phyloP scores from a whole-genome alignment of 2,329 filamentous ascomycete genomes.

The Aspergillus pseudotamarii region DNA sequence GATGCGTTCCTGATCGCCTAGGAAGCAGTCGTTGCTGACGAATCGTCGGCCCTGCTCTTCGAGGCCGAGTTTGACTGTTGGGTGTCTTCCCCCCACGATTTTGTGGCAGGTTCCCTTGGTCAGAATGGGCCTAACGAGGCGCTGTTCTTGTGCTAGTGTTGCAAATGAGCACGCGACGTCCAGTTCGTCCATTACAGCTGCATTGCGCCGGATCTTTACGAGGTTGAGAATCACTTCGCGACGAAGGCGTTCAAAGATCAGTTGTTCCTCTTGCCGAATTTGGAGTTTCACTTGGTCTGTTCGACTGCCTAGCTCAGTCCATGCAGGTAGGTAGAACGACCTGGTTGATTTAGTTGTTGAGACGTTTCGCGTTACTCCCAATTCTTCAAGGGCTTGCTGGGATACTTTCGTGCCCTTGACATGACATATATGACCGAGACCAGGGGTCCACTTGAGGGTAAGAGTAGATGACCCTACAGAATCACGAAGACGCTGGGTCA shows the following conservation, averaged over 20 bases:
- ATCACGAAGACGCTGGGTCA: conserved; percentile 65
- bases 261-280: conserved; percentile 82
- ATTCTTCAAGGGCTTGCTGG: conserved; percentile 43
- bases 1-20: conserved; percentile 74
- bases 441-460: conserved; percentile 82
- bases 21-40: conserved; percentile 80
- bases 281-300: conserved; percentile 77
- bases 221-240: conserved; percentile 77
- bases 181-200: conserved; percentile 87
- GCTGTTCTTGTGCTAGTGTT: conserved; percentile 72
- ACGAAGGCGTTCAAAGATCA: conserved; percentile 74
- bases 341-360: conserved; percentile 81
- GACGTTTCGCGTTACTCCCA: conserved; percentile 59
- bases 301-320: conserved; percentile 77
- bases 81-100: conserved; percentile 84
- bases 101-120: conserved; percentile 68
- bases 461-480: conserved; percentile 66
- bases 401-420: conserved; percentile 76
- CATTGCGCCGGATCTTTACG: conserved; percentile 84
- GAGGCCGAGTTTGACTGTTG: conserved; percentile 85
- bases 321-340: conserved; percentile 80
- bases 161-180: conserved; percentile 90
- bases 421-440: conserved; percentile 86
- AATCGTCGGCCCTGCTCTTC: conserved; percentile 78
- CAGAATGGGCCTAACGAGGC: conserved; percentile 72